Evolutionary conservation across 805 yeast genomes (phyloP).

Genomic region (Nakazawaea populi): DNA sequence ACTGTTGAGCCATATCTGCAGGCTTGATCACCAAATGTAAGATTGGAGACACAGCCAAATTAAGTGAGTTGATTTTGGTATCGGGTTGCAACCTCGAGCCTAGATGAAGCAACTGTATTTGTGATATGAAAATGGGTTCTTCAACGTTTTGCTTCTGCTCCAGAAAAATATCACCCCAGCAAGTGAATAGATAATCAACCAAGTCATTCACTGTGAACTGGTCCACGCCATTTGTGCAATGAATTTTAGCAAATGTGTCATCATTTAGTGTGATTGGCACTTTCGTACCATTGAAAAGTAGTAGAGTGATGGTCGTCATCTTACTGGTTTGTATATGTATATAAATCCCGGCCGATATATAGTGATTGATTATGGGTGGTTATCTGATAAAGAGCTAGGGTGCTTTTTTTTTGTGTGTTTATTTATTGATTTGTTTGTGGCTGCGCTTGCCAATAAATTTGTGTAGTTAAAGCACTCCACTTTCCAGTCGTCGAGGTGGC

Average conservation of each 20-base stretch:
- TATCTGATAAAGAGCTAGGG: neutral
- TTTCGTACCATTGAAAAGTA: slow-evolving; percentile 19
- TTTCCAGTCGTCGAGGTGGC: too few relatives aligned
- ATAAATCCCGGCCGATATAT: neutral
- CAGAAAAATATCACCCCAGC: slow-evolving; percentile 19
- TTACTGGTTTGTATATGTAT: neutral
- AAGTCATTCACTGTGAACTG: slow-evolving; percentile 21
- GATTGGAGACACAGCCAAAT: slow-evolving; percentile 19
- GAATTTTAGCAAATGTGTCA: slow-evolving; percentile 10
- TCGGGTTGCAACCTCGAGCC: slow-evolving; percentile 25
- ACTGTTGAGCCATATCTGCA: slow-evolving; percentile 14
- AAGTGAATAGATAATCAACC: slow-evolving; percentile 18
- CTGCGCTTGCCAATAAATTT: neutral
- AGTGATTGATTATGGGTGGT: too few relatives aligned
- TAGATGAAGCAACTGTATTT: slow-evolving; percentile 24
- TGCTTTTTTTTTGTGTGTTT: neutral
- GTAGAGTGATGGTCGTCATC: slow-evolving; percentile 10
- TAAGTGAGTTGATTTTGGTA: slow-evolving; percentile 15
- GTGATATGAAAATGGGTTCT: slow-evolving; percentile 18
- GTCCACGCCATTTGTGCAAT: slow-evolving; percentile 5
- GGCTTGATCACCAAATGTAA: slow-evolving; percentile 26
- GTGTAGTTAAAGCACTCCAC: too few relatives aligned
- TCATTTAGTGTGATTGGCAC: slow-evolving; percentile 15
- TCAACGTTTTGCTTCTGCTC: slow-evolving; percentile 8
- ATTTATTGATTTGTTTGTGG: neutral